Evolutionary conservation across 2,329 filamentous ascomycete species (phyloP).

Genomic region (Scedosporium minutisporum): DNA sequence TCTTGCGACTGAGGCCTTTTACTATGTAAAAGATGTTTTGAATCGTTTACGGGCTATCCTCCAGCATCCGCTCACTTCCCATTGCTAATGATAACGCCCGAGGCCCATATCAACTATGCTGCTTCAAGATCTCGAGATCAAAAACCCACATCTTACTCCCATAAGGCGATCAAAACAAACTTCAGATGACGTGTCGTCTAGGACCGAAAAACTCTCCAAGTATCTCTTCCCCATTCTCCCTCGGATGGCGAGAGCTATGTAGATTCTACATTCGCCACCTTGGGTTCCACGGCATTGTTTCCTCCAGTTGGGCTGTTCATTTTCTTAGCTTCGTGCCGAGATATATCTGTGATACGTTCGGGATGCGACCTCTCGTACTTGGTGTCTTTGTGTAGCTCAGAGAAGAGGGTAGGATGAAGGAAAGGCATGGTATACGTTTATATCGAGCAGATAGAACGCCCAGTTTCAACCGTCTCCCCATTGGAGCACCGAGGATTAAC

Average conservation of each 20-base stretch:
- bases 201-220: background rate
- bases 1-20: no score
- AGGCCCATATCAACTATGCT: no score
- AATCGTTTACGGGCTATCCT: no score
- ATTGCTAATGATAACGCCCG: no score
- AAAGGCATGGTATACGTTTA: background rate
- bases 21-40: no score
- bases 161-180: background rate
- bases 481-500: background rate
- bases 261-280: background rate
- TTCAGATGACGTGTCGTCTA: constrained; percentile 1
- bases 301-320: background rate
- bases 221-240: background rate
- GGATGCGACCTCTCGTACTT: background rate
- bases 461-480: background rate
- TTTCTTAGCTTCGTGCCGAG: background rate
- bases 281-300: background rate
- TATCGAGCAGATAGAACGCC: no score
- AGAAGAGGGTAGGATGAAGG: background rate
- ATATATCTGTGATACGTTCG: background rate
- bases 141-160: no score
- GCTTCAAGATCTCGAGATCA: no score
- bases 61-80: no score
- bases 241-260: background rate
- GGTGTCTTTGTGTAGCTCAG: background rate